A percentile compares a stretch with the other conserved stretches of the same genome.
phyloP scores from a whole-genome alignment of 768 basidiomycete genomes.

The Xerocomus potaroensis region DNA sequence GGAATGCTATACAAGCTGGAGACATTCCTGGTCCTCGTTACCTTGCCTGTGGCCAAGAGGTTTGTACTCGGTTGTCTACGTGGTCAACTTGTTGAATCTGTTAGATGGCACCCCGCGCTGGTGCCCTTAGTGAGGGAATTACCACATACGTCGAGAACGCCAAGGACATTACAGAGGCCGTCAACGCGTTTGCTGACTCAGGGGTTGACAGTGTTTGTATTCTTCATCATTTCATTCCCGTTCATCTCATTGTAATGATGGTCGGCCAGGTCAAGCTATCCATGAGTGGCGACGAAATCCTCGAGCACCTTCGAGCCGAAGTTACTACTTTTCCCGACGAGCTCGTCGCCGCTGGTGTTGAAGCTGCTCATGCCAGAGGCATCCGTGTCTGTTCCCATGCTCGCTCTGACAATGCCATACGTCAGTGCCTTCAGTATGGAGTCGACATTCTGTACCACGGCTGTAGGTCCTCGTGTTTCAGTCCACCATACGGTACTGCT shows the following conservation, averaged over 20 bases:
- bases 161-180: conserved; percentile 26
- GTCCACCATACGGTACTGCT: not conserved
- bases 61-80: conserved; percentile 1
- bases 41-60: conserved; percentile 34
- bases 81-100: not conserved
- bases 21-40: conserved; percentile 35
- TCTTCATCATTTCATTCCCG: not conserved
- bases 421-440: conserved; percentile 35
- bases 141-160: conserved; percentile 29
- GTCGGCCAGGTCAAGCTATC: conserved; percentile 29
- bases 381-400: conserved; percentile 37
- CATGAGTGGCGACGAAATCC: conserved; percentile 37
- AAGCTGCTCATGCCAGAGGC: conserved; percentile 33
- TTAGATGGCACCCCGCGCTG: conserved; percentile 30
- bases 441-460: conserved; percentile 31
- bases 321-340: conserved; percentile 33
- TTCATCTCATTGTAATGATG: not conserved
- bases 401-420: conserved; percentile 31
- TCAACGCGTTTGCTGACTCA: conserved; percentile 24
- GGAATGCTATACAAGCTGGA: conserved; percentile 32
- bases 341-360: conserved; percentile 32
- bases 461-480: conserved; percentile 11
- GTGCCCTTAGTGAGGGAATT: conserved; percentile 30
- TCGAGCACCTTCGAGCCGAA: conserved; percentile 32
- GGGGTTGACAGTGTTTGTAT: conserved; percentile 21